Evolutionary conservation across 192 early-diverging fungal genomes (phyloP), one percentile per base, ranked within the genome.

Genomic region (Geranomyces variabilis): DNA sequence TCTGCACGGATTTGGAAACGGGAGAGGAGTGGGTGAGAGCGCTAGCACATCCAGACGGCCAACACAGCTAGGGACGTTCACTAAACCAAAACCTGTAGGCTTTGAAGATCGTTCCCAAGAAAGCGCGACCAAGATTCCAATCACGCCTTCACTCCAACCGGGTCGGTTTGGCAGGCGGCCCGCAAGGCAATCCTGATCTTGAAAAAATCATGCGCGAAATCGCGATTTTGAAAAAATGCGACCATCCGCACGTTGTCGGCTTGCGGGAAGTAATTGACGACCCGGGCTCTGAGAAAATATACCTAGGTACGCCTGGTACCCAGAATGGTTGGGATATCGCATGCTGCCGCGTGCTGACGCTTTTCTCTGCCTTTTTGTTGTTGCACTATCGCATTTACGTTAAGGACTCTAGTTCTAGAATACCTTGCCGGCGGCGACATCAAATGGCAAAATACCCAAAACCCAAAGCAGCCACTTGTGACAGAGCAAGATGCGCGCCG

Each of bases 261-360:
- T 79, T 99, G 62, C 82, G 84, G 49, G 96, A 97, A 77, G 94
- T 99, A 46, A 97, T 99, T 66, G 96, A 99, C 80, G 94, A 96
- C 76, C 94, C 94, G 1, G 83, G 79, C 33, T 89, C 89, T 36
- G 87, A 92, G 21, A 96, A 96, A 66, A 96, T 99, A 45, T 99
- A 97, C 80, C 79, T 99, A 41, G 89, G 89, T 90, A 86, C 63
- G 62, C 29, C 26, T 75, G 74, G 86, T 10, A 24, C 14, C 56
- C 14, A n/a, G 12, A 22, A n/a, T n/a, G 12, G n/a, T n/a, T n/a
- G n/a, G n/a, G n/a, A n/a, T n/a, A n/a, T 4, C 19, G 24, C 19
- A 53, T 53, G 51, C 24, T 33, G 58, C 1, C 29, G 51, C 15
- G 4, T 53, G 51, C n/a, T 76, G n/a, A 19, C 70, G 63, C 47